Base-by-base conservation (phyloP, 768 basidiomycete species). In the Candolleomyces aberdarensis region DNA sequence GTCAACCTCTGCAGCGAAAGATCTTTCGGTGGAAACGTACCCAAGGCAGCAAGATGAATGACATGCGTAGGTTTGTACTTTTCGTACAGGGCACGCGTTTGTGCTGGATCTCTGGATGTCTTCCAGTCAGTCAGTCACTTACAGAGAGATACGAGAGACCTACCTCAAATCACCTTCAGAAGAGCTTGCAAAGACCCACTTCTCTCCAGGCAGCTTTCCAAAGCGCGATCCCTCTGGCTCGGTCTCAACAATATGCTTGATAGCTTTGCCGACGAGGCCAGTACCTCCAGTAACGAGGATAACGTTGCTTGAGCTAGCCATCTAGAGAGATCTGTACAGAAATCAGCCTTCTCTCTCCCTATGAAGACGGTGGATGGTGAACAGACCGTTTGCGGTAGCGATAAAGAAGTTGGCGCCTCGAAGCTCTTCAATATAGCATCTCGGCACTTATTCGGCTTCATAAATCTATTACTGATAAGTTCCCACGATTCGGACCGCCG, bases 31-130 rank as follows among this genome's bases (percentile, higher is more conserved):
- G 36, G 36, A 11, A 6, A 68, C 86, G n/a, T 68, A 94, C 92
- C 93, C 46, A 94, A 84, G 5, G 96, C 95, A 40, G 95, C 96
- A 50, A 97, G 85, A 77, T 98, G 96, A 69, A 98, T 97, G 67
- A 98, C 94, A 82, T 96, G 90, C 0, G 93, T 96, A 0, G 96
- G 95, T 69, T 92, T 89, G 77, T 97, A 87, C 75, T 94, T 95
- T 67, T 92, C 89, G 65, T 91, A 97, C 68, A 96, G 73, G 69
- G 80, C 80, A 67, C 79, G 76, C 44, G 94, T 88, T 72, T 88
- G 84, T 62, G 76, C 82, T 2, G 83, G 75, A 71, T 94, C 86
- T 67, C 95, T 95, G 66, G 48, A 43, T 54, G 26, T 49, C 13
- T 55, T 41, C 36, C 48, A 53, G 55, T 15, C 9, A 58, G n/a